A percentile compares a stretch with the other conserved stretches of the same genome.
Evolutionary conservation across 1,284 basidiomycete species (phyloP).

Genomic region (Prillingera fragicola): DNA sequence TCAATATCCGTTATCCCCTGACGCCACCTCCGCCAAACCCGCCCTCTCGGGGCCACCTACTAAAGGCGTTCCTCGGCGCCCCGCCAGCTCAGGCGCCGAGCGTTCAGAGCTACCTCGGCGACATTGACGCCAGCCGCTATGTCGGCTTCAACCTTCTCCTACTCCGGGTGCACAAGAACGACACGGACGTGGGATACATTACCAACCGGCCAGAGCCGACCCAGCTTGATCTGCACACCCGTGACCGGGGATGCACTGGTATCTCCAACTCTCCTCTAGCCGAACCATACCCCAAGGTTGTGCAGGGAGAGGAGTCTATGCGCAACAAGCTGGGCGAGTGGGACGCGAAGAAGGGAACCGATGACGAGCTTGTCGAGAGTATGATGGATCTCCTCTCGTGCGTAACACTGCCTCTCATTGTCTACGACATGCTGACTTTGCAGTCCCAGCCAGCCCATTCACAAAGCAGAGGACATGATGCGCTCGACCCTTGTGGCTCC

Average conservation of each 20-base stretch:
- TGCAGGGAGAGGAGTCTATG: conserved; percentile 31
- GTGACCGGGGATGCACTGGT: conserved; percentile 14
- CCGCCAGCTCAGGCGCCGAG: conserved; percentile 6
- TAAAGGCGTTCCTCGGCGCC: conserved; percentile 29
- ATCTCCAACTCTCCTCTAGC: conserved; percentile 37
- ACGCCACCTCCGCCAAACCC: conserved; percentile 19
- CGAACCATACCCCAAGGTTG: conserved; percentile 43
- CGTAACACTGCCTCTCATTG: conserved; percentile 8
- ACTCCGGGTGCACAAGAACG: conserved; percentile 24
- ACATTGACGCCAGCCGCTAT: conserved; percentile 23
- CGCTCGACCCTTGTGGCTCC: conserved; percentile 29
- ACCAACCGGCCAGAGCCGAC: conserved; percentile 32
- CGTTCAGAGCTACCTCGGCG: conserved; percentile 23
- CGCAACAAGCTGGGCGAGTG: conserved; percentile 21
- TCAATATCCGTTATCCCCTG: conserved; percentile 37
- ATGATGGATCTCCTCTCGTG: conserved; percentile 39
- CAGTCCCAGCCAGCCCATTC: conserved; percentile 9
- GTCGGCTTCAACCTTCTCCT: conserved; percentile 47
- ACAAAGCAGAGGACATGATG: conserved; percentile 12
- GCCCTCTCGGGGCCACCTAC: conserved; percentile 34
- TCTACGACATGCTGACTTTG: background rate
- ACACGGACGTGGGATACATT: conserved; percentile 30
- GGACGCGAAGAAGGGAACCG: conserved; percentile 14
- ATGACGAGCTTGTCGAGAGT: conserved; percentile 28
- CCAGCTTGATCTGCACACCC: conserved; percentile 9